Evolutionary conservation across 106 monocot genomes (phyloP), one percentile per base, ranked within the genome.

Genomic region (Dioscorea alata): DNA sequence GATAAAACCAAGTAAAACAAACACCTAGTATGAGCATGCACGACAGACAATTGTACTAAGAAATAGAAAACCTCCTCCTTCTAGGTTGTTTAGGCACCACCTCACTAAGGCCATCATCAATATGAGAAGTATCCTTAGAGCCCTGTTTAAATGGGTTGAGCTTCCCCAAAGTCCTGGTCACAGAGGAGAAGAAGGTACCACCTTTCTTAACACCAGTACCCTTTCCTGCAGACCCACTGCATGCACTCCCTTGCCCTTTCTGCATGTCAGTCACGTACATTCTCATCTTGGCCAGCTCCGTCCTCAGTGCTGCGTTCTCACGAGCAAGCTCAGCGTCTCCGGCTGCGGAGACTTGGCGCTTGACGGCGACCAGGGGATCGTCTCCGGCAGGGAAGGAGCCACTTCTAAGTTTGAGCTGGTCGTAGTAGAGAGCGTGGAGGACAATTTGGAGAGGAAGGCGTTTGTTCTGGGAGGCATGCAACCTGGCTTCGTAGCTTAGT

Each of bases 401-500:
- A 71, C 92, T 85, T 17, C 92, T 80, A 7, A 97, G 71, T 31
- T 92, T 84, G 64, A 97, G 86, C 75, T 92, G 82, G 76, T 97
- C 96, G 72, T 86, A 92, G 76, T 89, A 92, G 62, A 97, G 84
- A 13, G 84, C 84, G 20, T 84, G 91, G 34, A 97, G 86, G 25
- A 86, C 76, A 21, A 84, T 80, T 57, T 96, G 91, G 5, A 91
- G 33, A 19, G 95, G 95, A 12, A 97, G 92, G 1, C 96, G 79
- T 61, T 89, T 92, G 89, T 97, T 97, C 79, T 92, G 92, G 4
- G 89, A 77, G 8, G 92, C 89, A 69, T 97, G 96, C 21, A 92
- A 82, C 0, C 96, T 86, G 7, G 84, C 96, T 72, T 92, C 89
- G 74, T 89, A 92, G 18, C 92, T 89, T 15, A 97, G 92, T 51